A percentile compares a stretch with the other conserved stretches of the same genome.
phyloP scores from a whole-genome alignment of 148 eudicot genomes.

The Fagopyrum homotropicum region DNA sequence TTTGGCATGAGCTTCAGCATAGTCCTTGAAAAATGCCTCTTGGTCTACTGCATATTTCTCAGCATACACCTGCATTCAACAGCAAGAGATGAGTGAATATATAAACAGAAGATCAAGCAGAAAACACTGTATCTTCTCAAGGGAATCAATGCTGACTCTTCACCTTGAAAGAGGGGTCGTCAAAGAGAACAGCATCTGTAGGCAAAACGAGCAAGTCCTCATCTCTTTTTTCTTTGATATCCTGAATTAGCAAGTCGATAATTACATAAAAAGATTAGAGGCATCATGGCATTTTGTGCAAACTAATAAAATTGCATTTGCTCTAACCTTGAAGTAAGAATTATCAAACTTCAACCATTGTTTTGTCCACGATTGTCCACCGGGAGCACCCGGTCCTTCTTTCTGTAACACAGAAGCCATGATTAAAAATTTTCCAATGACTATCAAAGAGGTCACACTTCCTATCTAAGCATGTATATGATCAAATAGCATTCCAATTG shows the following conservation, averaged over 20 bases:
- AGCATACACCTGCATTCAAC: conserved; percentile 52
- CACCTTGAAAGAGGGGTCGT: conserved; percentile 97
- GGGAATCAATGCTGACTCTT: conserved; percentile 1
- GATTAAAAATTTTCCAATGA: background rate
- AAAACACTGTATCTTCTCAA: background rate
- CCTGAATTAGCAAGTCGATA: conserved; percentile 40
- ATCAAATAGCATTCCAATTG: background rate
- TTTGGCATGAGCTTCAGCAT: conserved; percentile 97
- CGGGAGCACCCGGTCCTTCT: conserved; percentile 99
- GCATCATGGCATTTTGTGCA: background rate
- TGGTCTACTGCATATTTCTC: conserved; percentile 90
- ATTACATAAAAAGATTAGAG: conserved; percentile 4
- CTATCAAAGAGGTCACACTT: background rate
- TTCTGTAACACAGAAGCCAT: conserved; percentile 39
- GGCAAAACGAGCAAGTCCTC: conserved; percentile 95
- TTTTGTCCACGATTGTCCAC: conserved; percentile 96
- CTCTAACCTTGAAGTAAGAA: conserved; percentile 79
- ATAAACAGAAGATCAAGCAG: background rate
- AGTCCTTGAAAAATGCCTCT: conserved; percentile 84
- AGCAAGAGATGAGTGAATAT: background rate
- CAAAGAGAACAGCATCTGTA: conserved; percentile 90
- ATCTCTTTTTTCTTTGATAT: conserved; percentile 74
- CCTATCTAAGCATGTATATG: background rate
- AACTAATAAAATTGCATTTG: background rate
- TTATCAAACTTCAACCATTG: conserved; percentile 98